Percentiles rank a stretch among this genome's conserved stretches.
phyloP scores from a whole-genome alignment of 106 monocot species.

The Agapanthus africanus region DNA sequence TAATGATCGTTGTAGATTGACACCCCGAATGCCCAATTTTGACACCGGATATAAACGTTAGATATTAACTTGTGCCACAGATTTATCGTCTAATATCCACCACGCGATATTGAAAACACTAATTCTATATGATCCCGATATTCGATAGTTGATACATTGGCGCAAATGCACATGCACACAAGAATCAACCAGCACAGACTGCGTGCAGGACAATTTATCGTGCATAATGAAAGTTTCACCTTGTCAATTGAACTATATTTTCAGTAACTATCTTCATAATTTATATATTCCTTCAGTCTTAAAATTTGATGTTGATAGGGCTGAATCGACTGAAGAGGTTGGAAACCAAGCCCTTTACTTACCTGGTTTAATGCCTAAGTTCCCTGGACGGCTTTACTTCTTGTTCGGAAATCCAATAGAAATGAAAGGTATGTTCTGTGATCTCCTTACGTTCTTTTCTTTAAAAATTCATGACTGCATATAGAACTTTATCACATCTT shows the following conservation, averaged over 20 bases:
- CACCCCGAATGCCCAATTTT: no score
- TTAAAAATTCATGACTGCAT: background rate
- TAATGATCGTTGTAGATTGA: no score
- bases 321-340: conserved; percentile 39
- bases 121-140: no score
- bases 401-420: conserved; percentile 73
- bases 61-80: no score
- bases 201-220: background rate
- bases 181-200: background rate
- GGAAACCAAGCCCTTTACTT: conserved; percentile 49
- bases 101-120: no score
- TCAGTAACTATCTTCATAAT: background rate
- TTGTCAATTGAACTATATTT: background rate
- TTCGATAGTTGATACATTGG: no score
- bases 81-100: no score
- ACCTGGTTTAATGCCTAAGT: conserved; percentile 43
- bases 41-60: no score
- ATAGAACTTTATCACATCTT: background rate
- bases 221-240: background rate
- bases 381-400: conserved; percentile 77
- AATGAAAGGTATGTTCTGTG: conserved; percentile 39
- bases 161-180: background rate
- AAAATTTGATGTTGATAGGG: conserved; percentile 19
- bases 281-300: background rate
- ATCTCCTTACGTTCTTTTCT: background rate